Evolutionary conservation across 768 basidiomycete genomes (phyloP).

Genomic region (Phanerochaete sordida): DNA sequence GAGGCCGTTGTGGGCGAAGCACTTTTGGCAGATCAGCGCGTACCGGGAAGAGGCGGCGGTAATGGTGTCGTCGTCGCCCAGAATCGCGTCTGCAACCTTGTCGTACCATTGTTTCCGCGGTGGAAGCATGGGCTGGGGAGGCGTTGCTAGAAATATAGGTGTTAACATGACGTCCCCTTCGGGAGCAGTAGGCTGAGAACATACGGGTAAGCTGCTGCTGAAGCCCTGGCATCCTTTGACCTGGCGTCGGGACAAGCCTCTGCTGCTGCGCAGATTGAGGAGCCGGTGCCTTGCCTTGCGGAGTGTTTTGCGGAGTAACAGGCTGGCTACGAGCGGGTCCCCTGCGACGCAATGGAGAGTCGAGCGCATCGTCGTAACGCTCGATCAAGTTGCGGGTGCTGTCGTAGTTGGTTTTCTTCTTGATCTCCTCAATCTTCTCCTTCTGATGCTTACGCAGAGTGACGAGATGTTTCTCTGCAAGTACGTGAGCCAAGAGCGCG

Average conservation of each 20-base stretch:
- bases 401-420: conserved; percentile 97
- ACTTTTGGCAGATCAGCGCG: conserved; percentile 85
- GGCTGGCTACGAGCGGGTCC: conserved; percentile 24
- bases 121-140: conserved; percentile 40
- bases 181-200: conserved; percentile 16
- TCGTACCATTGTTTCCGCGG: conserved; percentile 82
- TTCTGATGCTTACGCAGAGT: conserved; percentile 74
- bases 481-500: conserved; percentile 1
- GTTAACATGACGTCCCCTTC: not conserved
- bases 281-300: conserved; percentile 1
- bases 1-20: conserved; percentile 86
- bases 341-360: conserved; percentile 38
- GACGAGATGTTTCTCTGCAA: conserved; percentile 75
- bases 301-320: conserved; percentile 19
- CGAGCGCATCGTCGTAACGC: conserved; percentile 72
- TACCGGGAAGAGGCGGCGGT: conserved; percentile 48
- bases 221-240: conserved; percentile 22
- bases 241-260: no score
- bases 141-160: conserved; percentile 26
- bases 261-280: no score
- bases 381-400: conserved; percentile 87
- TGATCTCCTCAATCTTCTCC: conserved; percentile 89
- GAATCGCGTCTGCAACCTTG: conserved; percentile 79
- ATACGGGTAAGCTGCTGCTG: conserved; percentile 37
- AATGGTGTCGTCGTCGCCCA: conserved; percentile 65